Percentiles rank a stretch among this genome's conserved stretches.
These are phyloP conservation scores for Musa schizocarpa DNA, from an alignment of 176 grass and related monocot species.

Conservation along the genomic window DNA sequence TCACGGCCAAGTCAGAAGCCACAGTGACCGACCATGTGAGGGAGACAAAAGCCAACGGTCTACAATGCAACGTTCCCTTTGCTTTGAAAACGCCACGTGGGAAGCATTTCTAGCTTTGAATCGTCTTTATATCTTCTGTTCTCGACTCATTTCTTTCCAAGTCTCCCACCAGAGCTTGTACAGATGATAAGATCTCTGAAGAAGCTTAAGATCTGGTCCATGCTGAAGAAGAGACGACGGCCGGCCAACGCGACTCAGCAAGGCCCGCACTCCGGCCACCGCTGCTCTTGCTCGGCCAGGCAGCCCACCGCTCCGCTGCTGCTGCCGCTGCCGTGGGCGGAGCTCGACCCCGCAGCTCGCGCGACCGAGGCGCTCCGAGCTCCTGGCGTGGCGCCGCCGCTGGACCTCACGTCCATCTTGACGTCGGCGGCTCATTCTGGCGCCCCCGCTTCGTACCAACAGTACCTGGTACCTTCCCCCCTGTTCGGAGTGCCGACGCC, in stretches of 20 bases:
- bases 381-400: background rate
- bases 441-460: background rate
- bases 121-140: background rate
- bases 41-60: background rate
- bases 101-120: too few relatives aligned
- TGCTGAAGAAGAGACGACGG: background rate
- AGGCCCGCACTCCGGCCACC: background rate
- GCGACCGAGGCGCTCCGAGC: too few relatives aligned
- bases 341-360: too few relatives aligned
- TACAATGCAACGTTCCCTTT: background rate
- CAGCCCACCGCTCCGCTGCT: background rate
- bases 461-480: background rate
- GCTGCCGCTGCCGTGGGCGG: background rate
- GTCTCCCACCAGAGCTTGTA: background rate
- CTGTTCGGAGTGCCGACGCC: background rate
- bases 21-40: background rate
- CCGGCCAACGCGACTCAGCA: background rate
- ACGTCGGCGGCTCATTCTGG: too few relatives aligned
- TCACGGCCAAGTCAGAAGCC: background rate
- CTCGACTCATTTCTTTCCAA: too few relatives aligned
- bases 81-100: background rate
- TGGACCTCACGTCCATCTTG: background rate
- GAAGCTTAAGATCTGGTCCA: background rate
- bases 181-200: background rate
- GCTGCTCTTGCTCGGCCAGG: background rate